These are phyloP conservation scores for Saccharomycopsis fermentans DNA, from an alignment of 805 yeast genomes.

Conservation along the genomic window DNA sequence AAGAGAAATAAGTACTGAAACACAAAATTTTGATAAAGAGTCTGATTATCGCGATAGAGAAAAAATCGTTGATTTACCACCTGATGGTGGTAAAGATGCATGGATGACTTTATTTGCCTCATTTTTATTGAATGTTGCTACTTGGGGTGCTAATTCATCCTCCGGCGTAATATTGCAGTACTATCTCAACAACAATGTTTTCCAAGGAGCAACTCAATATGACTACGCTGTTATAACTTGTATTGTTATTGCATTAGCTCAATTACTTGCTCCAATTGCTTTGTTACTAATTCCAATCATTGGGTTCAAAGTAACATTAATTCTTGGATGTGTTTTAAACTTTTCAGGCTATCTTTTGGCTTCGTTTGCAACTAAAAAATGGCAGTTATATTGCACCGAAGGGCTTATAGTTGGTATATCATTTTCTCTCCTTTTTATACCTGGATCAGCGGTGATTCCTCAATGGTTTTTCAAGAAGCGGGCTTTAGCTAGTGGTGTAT, in stretches of 20 bases:
- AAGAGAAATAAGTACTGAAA: too few species aligned
- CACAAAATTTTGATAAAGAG: background rate
- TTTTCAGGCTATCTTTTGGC: slow-evolving; percentile 51
- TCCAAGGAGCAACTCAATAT: slow-evolving; percentile 40
- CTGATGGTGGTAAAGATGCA: slow-evolving; percentile 37
- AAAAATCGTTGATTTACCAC: slow-evolving; percentile 24
- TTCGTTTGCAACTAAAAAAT: slow-evolving; percentile 43
- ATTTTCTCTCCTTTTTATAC: slow-evolving; percentile 44
- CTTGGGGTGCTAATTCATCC: slow-evolving; percentile 47
- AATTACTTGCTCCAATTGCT: slow-evolving; percentile 49
- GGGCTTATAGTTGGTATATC: slow-evolving; percentile 51
- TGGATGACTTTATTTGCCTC: slow-evolving; percentile 38
- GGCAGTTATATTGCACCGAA: slow-evolving; percentile 63
- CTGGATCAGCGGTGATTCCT: slow-evolving; percentile 51
- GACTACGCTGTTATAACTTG: slow-evolving; percentile 52
- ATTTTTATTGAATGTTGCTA: slow-evolving; percentile 27
- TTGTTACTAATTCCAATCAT: slow-evolving; percentile 37
- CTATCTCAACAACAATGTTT: slow-evolving; percentile 32
- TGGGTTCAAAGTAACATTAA: slow-evolving; percentile 40
- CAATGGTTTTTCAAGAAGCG: slow-evolving; percentile 62
- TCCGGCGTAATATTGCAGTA: slow-evolving; percentile 46
- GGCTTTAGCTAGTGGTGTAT: slow-evolving; percentile 30
- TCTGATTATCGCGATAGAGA: background rate
- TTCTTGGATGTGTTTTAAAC: slow-evolving; percentile 40
- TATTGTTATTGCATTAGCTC: slow-evolving; percentile 42